Percentiles rank a stretch among this genome's conserved stretches.
Conservation (phyloP, 306 rosid species). For the Vachellia pachyceras region DNA sequence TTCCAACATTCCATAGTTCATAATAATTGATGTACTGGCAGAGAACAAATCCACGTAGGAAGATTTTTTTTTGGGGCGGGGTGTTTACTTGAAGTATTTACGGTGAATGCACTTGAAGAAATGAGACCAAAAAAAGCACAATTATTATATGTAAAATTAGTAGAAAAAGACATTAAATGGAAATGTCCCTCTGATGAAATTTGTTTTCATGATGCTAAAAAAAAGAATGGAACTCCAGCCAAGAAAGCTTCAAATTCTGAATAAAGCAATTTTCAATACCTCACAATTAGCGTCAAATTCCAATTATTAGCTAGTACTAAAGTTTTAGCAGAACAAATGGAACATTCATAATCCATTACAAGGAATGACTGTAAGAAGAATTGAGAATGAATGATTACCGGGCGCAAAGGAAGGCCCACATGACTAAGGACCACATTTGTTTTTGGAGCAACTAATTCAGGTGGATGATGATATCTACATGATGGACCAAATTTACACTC, state of each 20-base stretch:
- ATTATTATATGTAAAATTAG: slow-evolving; percentile 9
- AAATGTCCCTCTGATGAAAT: slow-evolving; percentile 24
- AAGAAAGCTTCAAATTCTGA: slow-evolving; percentile 20
- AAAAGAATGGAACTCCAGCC: slow-evolving; percentile 24
- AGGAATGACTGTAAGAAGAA: slow-evolving; percentile 33
- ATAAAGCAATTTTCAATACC: slow-evolving; percentile 24
- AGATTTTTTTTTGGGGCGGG: background rate
- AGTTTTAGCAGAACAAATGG: slow-evolving; percentile 5
- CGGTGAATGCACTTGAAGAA: background rate
- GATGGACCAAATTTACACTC: slow-evolving; percentile 96
- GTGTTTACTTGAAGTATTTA: slow-evolving; percentile 20
- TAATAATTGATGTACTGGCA: slow-evolving; percentile 16
- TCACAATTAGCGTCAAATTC: slow-evolving; percentile 12
- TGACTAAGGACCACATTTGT: slow-evolving; percentile 65
- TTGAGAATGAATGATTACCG: slow-evolving; percentile 62
- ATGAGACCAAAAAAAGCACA: background rate
- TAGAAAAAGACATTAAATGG: slow-evolving; percentile 15
- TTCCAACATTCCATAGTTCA: slow-evolving; percentile 27
- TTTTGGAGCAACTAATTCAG: slow-evolving; percentile 61
- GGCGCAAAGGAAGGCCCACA: slow-evolving; percentile 90
- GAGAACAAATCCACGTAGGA: background rate
- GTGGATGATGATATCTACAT: slow-evolving; percentile 97
- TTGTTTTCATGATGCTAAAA: slow-evolving; percentile 22
- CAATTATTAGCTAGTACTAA: slow-evolving; percentile 12
- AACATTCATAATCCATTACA: slow-evolving; percentile 28